A percentile compares a stretch with the other conserved stretches of the same genome.
Conservation (phyloP, 2,329 filamentous ascomycete genomes). For the Paraphoma sp. region DNA sequence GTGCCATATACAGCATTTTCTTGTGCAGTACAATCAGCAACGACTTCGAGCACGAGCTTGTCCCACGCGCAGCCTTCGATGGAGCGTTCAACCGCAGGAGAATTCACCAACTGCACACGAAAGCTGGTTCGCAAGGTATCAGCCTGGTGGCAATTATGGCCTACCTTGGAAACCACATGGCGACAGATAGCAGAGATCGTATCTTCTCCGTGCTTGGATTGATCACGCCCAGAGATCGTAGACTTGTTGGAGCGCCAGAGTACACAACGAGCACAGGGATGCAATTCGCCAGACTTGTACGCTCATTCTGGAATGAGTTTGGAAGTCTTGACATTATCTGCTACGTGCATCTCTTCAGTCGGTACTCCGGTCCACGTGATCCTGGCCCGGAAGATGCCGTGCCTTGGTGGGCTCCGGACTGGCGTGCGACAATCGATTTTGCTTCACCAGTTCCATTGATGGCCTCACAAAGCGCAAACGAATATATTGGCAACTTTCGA, state of each 20-base stretch:
- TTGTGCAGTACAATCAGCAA: conserved; percentile 27
- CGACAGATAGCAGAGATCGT: conserved; percentile 36
- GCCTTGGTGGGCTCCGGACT: conserved; percentile 39
- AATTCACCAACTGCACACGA: conserved; percentile 34
- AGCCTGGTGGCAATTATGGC: conserved; percentile 35
- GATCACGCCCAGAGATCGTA: conserved; percentile 27
- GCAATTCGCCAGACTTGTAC: conserved; percentile 36
- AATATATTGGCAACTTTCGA: conserved; percentile 39
- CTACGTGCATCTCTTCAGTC: conserved; percentile 37
- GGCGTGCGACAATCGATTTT: conserved; percentile 24
- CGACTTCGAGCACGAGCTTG: conserved; percentile 31
- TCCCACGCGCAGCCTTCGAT: conserved; percentile 33
- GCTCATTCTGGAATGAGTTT: conserved; percentile 33
- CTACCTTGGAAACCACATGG: conserved; percentile 37
- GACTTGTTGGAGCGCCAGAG: conserved; percentile 31
- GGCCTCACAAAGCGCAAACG: conserved; percentile 39
- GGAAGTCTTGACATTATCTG: conserved; percentile 37
- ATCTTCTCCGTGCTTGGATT: conserved; percentile 40
- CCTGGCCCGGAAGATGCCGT: conserved; percentile 13
- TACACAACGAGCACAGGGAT: conserved; percentile 22
- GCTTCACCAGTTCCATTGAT: conserved; percentile 42
- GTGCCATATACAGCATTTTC: conserved; percentile 39
- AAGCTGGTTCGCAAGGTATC: conserved; percentile 21
- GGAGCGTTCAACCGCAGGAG: conserved; percentile 37
- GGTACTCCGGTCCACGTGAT: conserved; percentile 22